phyloP scores from a whole-genome alignment of 2,329 filamentous ascomycete species.

The Ustulina deusta region DNA sequence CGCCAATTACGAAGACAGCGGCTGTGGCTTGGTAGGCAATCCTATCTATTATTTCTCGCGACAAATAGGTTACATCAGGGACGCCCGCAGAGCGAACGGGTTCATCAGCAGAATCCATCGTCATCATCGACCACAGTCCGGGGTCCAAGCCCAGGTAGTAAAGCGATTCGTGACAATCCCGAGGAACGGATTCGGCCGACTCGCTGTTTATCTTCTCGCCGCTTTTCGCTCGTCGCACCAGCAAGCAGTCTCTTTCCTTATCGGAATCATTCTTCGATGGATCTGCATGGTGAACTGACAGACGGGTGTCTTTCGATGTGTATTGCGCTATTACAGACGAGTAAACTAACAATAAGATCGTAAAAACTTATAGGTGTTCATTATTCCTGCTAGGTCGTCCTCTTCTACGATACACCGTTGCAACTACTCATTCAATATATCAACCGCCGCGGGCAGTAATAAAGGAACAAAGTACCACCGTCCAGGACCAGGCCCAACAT shows the following conservation, averaged over 20 bases:
- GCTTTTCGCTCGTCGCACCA: conserved; percentile 8
- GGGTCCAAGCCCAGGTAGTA: conserved; percentile 1
- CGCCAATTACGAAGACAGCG: conserved; percentile 14
- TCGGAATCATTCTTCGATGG: conserved; percentile 1
- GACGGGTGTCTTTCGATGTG: conserved; percentile 18
- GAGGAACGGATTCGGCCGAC: conserved; percentile 14
- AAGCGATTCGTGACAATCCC: conserved; percentile 23
- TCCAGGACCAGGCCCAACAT: conserved; percentile 11
- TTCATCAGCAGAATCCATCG: conserved; percentile 24
- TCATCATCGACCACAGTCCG: conserved; percentile 8
- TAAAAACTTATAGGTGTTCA: conserved; percentile 31
- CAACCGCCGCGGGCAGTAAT: conserved; percentile 18
- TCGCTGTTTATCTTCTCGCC: conserved; percentile 6
- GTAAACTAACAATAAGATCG: conserved; percentile 31
- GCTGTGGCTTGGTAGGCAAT: conserved; percentile 22
- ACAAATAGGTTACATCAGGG: conserved; percentile 29
- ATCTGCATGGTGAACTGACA: conserved; percentile 20
- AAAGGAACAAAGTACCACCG: conserved; percentile 22
- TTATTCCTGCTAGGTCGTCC: conserved; percentile 20
- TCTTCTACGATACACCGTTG: conserved; percentile 22
- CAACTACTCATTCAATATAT: conserved; percentile 21
- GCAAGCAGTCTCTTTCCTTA: conserved; percentile 14
- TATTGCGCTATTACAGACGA: conserved; percentile 11
- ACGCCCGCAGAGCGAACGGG: conserved; percentile 33
- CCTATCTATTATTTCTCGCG: conserved; percentile 19